phyloP scores from a whole-genome alignment of 345 rosid genomes.

The Draba incana region DNA sequence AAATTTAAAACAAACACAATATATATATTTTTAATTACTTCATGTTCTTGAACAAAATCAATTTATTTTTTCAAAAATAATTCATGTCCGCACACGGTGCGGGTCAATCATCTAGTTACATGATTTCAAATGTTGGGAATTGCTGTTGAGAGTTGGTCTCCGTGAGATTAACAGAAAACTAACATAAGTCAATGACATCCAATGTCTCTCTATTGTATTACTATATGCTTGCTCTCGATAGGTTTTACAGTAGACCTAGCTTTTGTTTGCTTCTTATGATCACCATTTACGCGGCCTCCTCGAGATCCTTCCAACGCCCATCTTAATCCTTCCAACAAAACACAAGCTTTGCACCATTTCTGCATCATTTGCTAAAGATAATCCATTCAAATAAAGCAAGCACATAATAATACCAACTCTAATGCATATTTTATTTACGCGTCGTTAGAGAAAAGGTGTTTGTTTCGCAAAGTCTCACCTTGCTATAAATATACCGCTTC shows the following conservation, averaged over 20 bases:
- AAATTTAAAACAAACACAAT: too few species aligned
- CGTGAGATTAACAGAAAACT: too few species aligned
- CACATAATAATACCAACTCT: neutral
- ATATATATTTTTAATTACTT: too few species aligned
- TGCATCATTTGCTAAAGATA: conserved; percentile 23
- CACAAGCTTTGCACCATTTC: conserved; percentile 99
- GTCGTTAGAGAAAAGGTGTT: neutral
- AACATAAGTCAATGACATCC: too few species aligned
- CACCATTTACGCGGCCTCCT: conserved; percentile 42
- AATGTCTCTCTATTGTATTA: too few species aligned
- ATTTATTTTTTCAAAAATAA: too few species aligned
- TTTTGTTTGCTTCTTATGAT: conserved; percentile 44
- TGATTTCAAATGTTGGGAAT: too few species aligned
- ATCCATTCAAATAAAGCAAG: too few species aligned
- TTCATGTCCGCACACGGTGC: too few species aligned
- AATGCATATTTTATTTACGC: neutral
- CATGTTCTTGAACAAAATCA: too few species aligned
- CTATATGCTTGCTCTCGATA: conserved; percentile 60
- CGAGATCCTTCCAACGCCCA: conserved; percentile 81
- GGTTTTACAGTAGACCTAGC: conserved; percentile 40
- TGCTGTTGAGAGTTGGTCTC: too few species aligned
- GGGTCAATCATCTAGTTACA: too few species aligned
- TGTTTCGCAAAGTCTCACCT: conserved; percentile 56
- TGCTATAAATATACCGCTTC: conserved; percentile 97
- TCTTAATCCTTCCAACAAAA: conserved; percentile 84